A percentile compares a stretch with the other conserved stretches of the same genome.
Evolutionary conservation across 345 rosid species (phyloP).

Genomic region (Brassica incana): DNA sequence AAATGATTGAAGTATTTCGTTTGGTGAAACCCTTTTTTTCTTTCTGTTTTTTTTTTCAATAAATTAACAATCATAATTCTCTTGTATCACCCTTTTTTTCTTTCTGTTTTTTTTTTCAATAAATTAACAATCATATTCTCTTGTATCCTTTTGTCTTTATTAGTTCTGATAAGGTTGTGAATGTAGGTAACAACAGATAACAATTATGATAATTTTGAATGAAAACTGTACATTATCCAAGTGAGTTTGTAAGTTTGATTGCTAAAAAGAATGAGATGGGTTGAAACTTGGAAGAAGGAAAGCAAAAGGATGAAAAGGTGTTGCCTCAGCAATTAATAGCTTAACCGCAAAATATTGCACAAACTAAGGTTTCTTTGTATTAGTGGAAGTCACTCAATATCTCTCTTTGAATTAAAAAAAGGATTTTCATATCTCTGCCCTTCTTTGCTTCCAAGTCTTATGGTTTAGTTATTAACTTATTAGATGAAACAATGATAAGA

Average conservation of each 20-base stretch:
- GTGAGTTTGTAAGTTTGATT: constrained; percentile 17
- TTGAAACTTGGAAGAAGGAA: constrained; percentile 24
- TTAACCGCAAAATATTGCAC: constrained; percentile 73
- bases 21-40: constrained; percentile 31
- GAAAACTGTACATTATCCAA: constrained; percentile 6
- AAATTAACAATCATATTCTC: constrained; percentile 14
- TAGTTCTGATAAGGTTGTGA: constrained; percentile 29
- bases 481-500: constrained; percentile 7
- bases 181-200: constrained; percentile 34
- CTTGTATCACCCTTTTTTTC: constrained; percentile 17
- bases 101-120: not conserved
- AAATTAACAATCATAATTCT: constrained; percentile 13
- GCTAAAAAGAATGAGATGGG: constrained; percentile 23
- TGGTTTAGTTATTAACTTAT: constrained; percentile 29
- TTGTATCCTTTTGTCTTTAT: constrained; percentile 34
- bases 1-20: constrained; percentile 38
- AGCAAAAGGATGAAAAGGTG: constrained; percentile 34
- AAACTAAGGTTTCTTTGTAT: constrained; percentile 43
- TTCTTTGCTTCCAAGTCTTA: constrained; percentile 45
- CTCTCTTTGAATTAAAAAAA: constrained; percentile 24
- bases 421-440: constrained; percentile 19
- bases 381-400: constrained; percentile 64
- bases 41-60: not conserved
- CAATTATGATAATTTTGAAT: constrained; percentile 4
- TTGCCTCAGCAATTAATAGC: constrained; percentile 52